Conservation (phyloP, 345 rosid species). For the Salix exigua region DNA sequence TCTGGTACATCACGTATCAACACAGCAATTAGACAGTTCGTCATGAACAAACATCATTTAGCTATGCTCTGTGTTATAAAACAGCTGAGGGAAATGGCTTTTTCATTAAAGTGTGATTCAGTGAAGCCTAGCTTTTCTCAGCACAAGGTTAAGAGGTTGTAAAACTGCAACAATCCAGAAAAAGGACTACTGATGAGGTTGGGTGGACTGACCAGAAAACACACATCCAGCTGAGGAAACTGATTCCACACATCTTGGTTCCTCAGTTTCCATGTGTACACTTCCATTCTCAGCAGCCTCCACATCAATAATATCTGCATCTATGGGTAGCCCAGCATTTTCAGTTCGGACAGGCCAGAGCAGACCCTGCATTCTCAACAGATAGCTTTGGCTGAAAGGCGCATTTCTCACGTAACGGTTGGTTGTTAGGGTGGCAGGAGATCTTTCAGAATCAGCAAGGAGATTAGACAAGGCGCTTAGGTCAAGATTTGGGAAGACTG, state of each 20-base stretch:
- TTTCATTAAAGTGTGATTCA: not conserved
- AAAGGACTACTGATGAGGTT: not conserved
- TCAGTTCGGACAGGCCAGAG: slow-evolving; percentile 60
- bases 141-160: not conserved
- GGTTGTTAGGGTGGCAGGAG: slow-evolving; percentile 39
- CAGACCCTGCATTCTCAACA: slow-evolving; percentile 60
- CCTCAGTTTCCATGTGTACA: not conserved
- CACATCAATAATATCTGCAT: slow-evolving; percentile 21
- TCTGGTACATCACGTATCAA: not conserved
- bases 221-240: slow-evolving; percentile 1
- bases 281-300: slow-evolving; percentile 39
- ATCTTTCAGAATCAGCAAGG: slow-evolving; percentile 61
- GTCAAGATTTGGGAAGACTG: slow-evolving; percentile 94
- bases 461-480: slow-evolving; percentile 87
- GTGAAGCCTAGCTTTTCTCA: not conserved
- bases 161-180: not conserved
- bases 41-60: not conserved
- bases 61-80: not conserved
- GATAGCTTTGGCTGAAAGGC: slow-evolving; percentile 72
- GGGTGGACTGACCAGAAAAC: not conserved
- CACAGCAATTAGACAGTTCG: not conserved
- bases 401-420: slow-evolving; percentile 50
- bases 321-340: slow-evolving; percentile 27
- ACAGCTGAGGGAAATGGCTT: not conserved
- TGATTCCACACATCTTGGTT: not conserved